Evolutionary conservation across 2,329 filamentous ascomycete species (phyloP), one percentile per base, ranked within the genome.

Genomic region (Pseudogymnoascus sp.): DNA sequence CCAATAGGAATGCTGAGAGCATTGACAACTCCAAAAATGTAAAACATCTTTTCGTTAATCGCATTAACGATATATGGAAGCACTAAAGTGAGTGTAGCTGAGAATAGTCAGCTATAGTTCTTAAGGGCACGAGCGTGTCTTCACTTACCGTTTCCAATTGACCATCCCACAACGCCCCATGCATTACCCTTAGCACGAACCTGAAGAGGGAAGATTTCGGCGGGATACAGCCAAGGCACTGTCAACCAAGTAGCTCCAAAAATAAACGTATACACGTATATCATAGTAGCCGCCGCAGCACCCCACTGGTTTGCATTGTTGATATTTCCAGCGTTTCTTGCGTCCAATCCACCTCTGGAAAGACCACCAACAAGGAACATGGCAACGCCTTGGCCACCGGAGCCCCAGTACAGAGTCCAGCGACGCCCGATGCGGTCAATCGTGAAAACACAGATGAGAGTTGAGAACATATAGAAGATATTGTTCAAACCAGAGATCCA

Each of bases 141-240:
- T 47, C 18, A 47, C 21, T 47, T 47, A 47, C 87, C 87, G 66
- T 90, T 90, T 0, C 89, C 88, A 61, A 91, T 89, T 11, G 80
- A 84, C 89, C 88, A 92, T 0, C 89, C 88, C 0, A 90, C 82
- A 0, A 91, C 88, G 16, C 88, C 88, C 82, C 84, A 91, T 0
- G 88, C 87, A 65, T 91, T 91, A 4, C 88, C 89, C 67, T 88
- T 87, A 1, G 89, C 88, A 21, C 89, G 82, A 0, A 90, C 81
- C 65, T 87, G 81, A 0, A 90, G 74, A 0, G 88, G 87, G 68
- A 90, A 91, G 62, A 91, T 91, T 70, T 92, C 88, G 1, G 88
- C 86, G 0, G 85, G 86, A 63, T 88, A 88, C 0, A 89, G 73
- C 83, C 84, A 84, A 1, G 83, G 83, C 0, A 84, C 80, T 0